phyloP scores from a whole-genome alignment of 176 grass and related monocot genomes.

The Triticum timopheevii region DNA sequence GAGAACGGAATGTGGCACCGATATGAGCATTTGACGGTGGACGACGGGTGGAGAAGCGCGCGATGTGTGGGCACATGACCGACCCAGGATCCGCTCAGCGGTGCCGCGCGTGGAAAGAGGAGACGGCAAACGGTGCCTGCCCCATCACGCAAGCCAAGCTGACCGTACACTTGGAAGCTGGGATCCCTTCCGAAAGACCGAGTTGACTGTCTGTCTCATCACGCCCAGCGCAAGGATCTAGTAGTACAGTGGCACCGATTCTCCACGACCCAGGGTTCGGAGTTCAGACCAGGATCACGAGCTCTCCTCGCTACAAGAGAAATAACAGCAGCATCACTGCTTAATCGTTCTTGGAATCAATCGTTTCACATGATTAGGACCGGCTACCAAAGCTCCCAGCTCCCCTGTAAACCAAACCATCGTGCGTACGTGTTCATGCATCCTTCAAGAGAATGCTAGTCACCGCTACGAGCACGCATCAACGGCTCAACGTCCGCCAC shows the following conservation, averaged over 20 bases:
- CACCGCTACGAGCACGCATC: too few relatives aligned
- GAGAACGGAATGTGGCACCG: too few relatives aligned
- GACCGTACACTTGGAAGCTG: neutral
- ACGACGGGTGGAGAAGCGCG: too few relatives aligned
- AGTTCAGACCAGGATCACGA: neutral
- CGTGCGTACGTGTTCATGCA: neutral
- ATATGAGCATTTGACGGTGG: too few relatives aligned
- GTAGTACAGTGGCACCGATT: neutral
- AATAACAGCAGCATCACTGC: neutral
- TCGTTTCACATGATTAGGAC: slow-evolving; percentile 37
- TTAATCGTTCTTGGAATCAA: neutral
- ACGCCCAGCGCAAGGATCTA: neutral
- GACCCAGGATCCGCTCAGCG: neutral
- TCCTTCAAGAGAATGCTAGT: too few relatives aligned
- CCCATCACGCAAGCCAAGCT: neutral
- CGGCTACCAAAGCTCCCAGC: neutral
- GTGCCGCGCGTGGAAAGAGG: neutral
- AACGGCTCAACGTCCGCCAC: too few relatives aligned
- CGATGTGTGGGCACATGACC: neutral
- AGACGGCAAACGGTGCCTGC: neutral
- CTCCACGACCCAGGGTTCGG: too few relatives aligned
- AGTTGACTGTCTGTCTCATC: slow-evolving; percentile 26
- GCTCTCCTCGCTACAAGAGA: neutral
- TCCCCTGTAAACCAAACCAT: neutral
- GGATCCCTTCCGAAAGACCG: slow-evolving; percentile 10